phyloP scores from a whole-genome alignment of 306 rosid genomes.

The Cicer chorassanicum region DNA sequence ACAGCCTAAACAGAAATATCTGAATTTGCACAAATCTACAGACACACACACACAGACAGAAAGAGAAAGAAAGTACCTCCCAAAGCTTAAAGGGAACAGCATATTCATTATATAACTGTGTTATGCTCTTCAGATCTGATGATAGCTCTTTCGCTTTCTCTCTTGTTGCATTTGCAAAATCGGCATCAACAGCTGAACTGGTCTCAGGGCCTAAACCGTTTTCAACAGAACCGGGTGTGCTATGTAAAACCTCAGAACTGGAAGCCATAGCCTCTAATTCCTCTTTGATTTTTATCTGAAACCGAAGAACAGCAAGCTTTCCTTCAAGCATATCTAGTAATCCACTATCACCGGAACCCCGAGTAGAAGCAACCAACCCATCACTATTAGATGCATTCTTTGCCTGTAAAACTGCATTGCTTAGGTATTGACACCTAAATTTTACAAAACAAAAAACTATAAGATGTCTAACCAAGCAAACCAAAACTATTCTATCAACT shows the following conservation, averaged over 20 bases:
- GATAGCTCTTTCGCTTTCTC: conserved; percentile 84
- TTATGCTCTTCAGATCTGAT: conserved; percentile 79
- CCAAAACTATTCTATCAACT: conserved; percentile 25
- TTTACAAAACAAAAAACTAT: conserved; percentile 42
- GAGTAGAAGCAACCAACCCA: conserved; percentile 69
- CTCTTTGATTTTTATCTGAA: conserved; percentile 89
- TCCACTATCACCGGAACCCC: conserved; percentile 73
- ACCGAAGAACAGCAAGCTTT: conserved; percentile 96
- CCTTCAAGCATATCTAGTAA: conserved; percentile 94
- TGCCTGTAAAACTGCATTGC: conserved; percentile 94
- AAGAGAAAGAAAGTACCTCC: conserved; percentile 72
- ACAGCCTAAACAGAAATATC: conserved; percentile 29
- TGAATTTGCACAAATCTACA: conserved; percentile 22
- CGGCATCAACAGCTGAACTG: conserved; percentile 52
- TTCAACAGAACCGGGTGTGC: conserved; percentile 59
- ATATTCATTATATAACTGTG: conserved; percentile 93
- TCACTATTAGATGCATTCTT: conserved; percentile 74
- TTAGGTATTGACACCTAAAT: conserved; percentile 86
- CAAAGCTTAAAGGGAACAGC: conserved; percentile 96
- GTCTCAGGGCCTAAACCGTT: conserved; percentile 57
- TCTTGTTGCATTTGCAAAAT: conserved; percentile 53
- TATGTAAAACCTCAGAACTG: conserved; percentile 64
- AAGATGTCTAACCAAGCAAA: conserved; percentile 36
- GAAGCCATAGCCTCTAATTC: conserved; percentile 81
- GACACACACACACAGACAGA: background rate